These are phyloP conservation scores for Penicillium sp. DNA, from an alignment of 2,329 filamentous ascomycete genomes.

Conservation along the genomic window DNA sequence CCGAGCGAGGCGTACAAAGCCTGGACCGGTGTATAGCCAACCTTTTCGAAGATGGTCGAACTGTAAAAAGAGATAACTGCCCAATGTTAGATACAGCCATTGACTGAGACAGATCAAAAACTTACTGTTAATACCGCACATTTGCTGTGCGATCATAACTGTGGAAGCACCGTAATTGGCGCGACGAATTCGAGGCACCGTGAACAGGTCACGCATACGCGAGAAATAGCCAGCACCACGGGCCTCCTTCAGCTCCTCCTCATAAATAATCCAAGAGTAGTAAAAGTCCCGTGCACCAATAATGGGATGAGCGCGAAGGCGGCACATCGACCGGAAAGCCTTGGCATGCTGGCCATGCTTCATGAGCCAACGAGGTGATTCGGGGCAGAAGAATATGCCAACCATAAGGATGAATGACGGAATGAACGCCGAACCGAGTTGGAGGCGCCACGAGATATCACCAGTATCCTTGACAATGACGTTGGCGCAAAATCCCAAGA, in stretches of 20 bases:
- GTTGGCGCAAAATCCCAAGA: slow-evolving; percentile 66
- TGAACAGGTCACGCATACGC: slow-evolving; percentile 56
- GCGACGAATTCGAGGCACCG: slow-evolving; percentile 48
- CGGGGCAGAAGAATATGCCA: slow-evolving; percentile 30
- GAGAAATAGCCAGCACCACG: slow-evolving; percentile 57
- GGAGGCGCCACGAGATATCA: slow-evolving; percentile 61
- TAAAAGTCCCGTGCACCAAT: slow-evolving; percentile 62
- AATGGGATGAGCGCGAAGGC: slow-evolving; percentile 24
- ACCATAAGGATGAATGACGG: slow-evolving; percentile 58
- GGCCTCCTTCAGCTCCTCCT: slow-evolving; percentile 45
- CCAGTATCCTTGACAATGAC: slow-evolving; percentile 61
- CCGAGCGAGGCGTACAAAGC: slow-evolving; percentile 64
- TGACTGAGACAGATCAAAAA: background rate
- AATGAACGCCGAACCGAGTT: slow-evolving; percentile 64
- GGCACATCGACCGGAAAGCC: slow-evolving; percentile 20
- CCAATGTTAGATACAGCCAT: slow-evolving; percentile 53
- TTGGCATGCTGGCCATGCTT: slow-evolving; percentile 17
- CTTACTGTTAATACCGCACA: slow-evolving; percentile 56
- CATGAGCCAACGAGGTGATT: slow-evolving; percentile 32
- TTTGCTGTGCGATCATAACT: slow-evolving; percentile 77
- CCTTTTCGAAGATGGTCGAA: slow-evolving; percentile 56
- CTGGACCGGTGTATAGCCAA: slow-evolving; percentile 56
- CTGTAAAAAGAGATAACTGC: slow-evolving; percentile 69
- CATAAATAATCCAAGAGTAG: slow-evolving; percentile 57
- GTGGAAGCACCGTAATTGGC: slow-evolving; percentile 74